Percentiles rank a stretch among this genome's conserved stretches.
phyloP scores from a whole-genome alignment of 352 stramenopile species.

The Thalassiosira sp. region DNA sequence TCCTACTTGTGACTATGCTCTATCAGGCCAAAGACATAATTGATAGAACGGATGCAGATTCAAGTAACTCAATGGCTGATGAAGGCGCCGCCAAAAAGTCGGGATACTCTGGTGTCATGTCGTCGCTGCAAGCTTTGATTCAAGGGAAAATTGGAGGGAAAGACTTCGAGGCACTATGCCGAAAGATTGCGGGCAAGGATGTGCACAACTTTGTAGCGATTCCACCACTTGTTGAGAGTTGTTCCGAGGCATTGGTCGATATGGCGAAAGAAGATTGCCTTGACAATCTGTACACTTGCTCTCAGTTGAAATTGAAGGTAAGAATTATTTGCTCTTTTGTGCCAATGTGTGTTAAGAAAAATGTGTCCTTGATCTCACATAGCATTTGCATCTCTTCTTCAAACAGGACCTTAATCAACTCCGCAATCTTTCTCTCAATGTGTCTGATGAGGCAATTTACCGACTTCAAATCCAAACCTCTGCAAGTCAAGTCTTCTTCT shows the following conservation, averaged over 20 bases:
- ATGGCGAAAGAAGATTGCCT: conserved; percentile 66
- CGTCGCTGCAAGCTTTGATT: conserved; percentile 55
- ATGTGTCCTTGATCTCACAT: not conserved
- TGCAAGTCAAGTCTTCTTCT: conserved; percentile 68
- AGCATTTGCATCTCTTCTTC: not conserved
- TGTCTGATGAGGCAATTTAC: conserved; percentile 65
- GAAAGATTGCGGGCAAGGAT: conserved; percentile 46
- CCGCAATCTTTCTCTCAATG: conserved; percentile 57
- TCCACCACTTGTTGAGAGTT: conserved; percentile 67
- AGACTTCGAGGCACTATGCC: conserved; percentile 66
- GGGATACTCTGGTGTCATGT: conserved; percentile 30
- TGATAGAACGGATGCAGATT: conserved; percentile 14
- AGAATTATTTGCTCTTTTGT: conserved; percentile 5
- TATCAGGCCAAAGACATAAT: conserved; percentile 46
- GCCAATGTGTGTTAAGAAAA: not conserved
- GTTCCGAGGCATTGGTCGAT: conserved; percentile 54
- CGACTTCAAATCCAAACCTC: conserved; percentile 71
- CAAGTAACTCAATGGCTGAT: conserved; percentile 4
- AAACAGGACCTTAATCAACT: conserved; percentile 59
- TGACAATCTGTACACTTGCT: conserved; percentile 61
- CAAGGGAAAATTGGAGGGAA: conserved; percentile 49
- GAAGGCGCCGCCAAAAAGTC: not conserved
- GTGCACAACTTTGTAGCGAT: conserved; percentile 66
- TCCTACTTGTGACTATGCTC: conserved; percentile 62
- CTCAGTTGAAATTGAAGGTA: conserved; percentile 57